Conservation (phyloP, 148 eudicot species). For the Arbutus unedo region DNA sequence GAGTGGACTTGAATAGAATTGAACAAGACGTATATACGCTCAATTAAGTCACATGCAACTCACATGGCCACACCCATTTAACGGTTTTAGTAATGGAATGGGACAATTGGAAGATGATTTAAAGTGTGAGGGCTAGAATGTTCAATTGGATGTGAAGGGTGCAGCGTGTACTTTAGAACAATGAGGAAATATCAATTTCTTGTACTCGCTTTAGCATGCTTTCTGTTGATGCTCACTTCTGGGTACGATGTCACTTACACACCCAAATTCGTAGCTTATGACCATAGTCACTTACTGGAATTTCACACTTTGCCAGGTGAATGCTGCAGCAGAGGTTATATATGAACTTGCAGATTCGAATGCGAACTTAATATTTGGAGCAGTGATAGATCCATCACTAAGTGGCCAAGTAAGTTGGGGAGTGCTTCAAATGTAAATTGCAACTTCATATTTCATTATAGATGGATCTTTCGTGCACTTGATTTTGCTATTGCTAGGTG, state of each 20-base stretch:
- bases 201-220: not conserved
- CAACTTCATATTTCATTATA: too few species aligned
- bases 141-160: too few species aligned
- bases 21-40: too few species aligned
- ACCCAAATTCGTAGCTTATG: not conserved
- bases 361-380: slow-evolving; percentile 96
- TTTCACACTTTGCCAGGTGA: slow-evolving; percentile 51
- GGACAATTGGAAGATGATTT: too few species aligned
- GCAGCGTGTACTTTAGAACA: too few species aligned
- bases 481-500: not conserved
- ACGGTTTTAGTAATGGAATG: too few species aligned
- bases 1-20: too few species aligned
- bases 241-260: not conserved
- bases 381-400: slow-evolving; percentile 87
- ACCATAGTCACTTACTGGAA: not conserved
- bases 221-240: slow-evolving; percentile 2
- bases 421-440: not conserved
- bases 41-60: too few species aligned
- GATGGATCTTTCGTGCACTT: too few species aligned
- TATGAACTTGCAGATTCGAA: slow-evolving; percentile 98
- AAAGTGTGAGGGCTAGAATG: too few species aligned
- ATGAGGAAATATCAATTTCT: not conserved
- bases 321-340: slow-evolving; percentile 98
- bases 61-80: too few species aligned
- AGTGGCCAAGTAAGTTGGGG: slow-evolving; percentile 88